Conservation (phyloP, 495 filamentous ascomycete genomes). For the Penicillium soppii region DNA sequence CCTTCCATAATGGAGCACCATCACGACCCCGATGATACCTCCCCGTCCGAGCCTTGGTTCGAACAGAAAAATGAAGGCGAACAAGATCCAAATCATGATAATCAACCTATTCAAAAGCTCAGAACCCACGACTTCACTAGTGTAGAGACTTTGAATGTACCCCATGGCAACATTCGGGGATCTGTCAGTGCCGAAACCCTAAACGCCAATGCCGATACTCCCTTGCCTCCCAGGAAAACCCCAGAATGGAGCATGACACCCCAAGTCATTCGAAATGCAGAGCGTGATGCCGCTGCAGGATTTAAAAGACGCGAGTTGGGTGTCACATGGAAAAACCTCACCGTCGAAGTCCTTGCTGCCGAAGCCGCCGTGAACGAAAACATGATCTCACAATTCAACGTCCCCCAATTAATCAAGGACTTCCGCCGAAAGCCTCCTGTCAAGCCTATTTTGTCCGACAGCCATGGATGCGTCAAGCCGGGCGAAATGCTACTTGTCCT, state of each 20-base stretch:
- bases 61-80: slow-evolving; percentile 1
- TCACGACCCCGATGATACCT: slow-evolving; percentile 1
- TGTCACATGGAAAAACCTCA: slow-evolving; percentile 53
- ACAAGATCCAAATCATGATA: not conserved
- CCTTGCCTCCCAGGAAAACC: slow-evolving; percentile 16
- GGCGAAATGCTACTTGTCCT: slow-evolving; percentile 48
- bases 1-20: slow-evolving; percentile 9
- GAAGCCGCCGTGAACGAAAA: slow-evolving; percentile 51
- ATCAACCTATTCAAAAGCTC: not conserved
- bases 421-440: slow-evolving; percentile 34
- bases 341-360: slow-evolving; percentile 39
- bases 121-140: slow-evolving; percentile 6
- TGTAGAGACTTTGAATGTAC: slow-evolving; percentile 11
- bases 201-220: not conserved
- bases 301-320: slow-evolving; percentile 49
- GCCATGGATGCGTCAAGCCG: slow-evolving; percentile 53
- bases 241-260: slow-evolving; percentile 43
- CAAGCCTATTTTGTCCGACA: slow-evolving; percentile 33
- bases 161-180: slow-evolving; percentile 12
- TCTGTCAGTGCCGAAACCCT: slow-evolving; percentile 17
- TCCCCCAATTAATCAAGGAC: slow-evolving; percentile 35
- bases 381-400: slow-evolving; percentile 55
- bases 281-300: slow-evolving; percentile 43
- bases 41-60: slow-evolving; percentile 1
- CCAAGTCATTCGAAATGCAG: slow-evolving; percentile 37